These are phyloP conservation scores for Fusarium sp. DNA, from an alignment of 2,329 filamentous ascomycete genomes.

Conservation along the genomic window DNA sequence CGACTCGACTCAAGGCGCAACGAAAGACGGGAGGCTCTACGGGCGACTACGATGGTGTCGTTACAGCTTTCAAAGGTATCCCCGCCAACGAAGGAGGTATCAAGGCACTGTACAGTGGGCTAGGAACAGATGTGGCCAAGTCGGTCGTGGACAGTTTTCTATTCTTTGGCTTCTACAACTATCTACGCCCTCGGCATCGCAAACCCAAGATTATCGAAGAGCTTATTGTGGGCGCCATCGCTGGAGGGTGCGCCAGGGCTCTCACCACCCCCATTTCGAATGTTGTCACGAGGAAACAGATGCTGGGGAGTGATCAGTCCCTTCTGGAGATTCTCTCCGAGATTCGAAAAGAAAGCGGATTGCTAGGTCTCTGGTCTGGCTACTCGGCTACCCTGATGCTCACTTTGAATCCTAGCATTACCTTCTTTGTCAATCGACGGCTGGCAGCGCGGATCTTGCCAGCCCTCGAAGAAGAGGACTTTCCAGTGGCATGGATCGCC, in stretches of 20 bases:
- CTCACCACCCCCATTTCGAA: slow-evolving; percentile 85
- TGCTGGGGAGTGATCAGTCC: slow-evolving; percentile 56
- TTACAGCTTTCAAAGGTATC: slow-evolving; percentile 77
- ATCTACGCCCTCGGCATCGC: slow-evolving; percentile 52
- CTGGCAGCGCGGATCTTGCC: slow-evolving; percentile 68
- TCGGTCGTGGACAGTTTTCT: slow-evolving; percentile 80
- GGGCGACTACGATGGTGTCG: slow-evolving; percentile 68
- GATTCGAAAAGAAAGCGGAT: slow-evolving; percentile 74
- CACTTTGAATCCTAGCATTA: slow-evolving; percentile 86
- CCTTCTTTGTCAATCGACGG: slow-evolving; percentile 82
- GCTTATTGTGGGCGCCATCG: slow-evolving; percentile 75
- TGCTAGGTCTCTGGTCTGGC: slow-evolving; percentile 85
- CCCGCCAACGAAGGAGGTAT: slow-evolving; percentile 75
- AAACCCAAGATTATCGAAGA: slow-evolving; percentile 73
- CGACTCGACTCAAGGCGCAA: slow-evolving; percentile 85
- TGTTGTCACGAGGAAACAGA: slow-evolving; percentile 84
- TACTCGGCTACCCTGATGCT: slow-evolving; percentile 83
- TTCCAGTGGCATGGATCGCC: slow-evolving; percentile 49
- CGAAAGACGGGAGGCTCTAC: slow-evolving; percentile 60
- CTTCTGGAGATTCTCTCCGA: slow-evolving; percentile 67
- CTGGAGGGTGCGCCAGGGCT: slow-evolving; percentile 78
- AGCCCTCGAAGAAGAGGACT: slow-evolving; percentile 54
- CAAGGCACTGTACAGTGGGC: slow-evolving; percentile 73
- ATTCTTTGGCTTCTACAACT: slow-evolving; percentile 84
- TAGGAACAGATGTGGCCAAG: slow-evolving; percentile 71